phyloP scores from a whole-genome alignment of 352 stramenopile species.

The Chrysophaeum taylorii region DNA sequence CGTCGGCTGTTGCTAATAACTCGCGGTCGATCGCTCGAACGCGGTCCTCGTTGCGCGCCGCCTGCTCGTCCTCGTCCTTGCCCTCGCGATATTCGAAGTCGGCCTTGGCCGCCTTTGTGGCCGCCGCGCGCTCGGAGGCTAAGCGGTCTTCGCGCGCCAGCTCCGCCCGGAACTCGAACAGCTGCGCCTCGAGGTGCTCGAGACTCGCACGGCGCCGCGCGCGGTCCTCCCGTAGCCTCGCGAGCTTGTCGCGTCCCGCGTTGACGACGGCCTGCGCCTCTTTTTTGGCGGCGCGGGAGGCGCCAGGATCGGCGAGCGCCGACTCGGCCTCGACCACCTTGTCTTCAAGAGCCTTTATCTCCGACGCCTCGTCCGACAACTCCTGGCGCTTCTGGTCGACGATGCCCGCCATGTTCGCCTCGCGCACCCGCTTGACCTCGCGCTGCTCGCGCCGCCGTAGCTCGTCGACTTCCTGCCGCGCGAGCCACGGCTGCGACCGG shows the following conservation, averaged over 20 bases:
- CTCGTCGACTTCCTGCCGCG: constrained; percentile 21
- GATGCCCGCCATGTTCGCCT: constrained; percentile 15
- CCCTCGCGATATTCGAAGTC: background rate
- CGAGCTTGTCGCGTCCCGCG: background rate
- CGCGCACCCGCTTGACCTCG: constrained; percentile 5
- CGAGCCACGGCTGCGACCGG: constrained; percentile 22
- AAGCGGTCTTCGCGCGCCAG: background rate
- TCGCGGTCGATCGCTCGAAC: background rate
- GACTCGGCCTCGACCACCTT: background rate
- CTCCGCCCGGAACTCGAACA: background rate
- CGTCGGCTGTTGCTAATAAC: background rate
- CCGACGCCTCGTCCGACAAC: background rate
- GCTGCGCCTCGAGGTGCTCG: background rate
- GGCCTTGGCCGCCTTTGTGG: background rate
- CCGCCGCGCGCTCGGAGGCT: background rate
- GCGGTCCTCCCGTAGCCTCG: background rate
- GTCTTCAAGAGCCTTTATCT: background rate
- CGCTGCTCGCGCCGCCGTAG: background rate
- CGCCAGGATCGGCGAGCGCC: background rate
- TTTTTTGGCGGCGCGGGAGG: background rate
- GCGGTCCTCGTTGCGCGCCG: background rate
- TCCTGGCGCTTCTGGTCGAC: constrained; percentile 17
- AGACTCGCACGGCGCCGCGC: background rate
- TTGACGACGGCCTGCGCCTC: background rate
- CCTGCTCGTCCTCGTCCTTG: background rate